Percentiles rank a stretch among this genome's conserved stretches.
Evolutionary conservation across 176 grass and related monocot genomes (phyloP).

Genomic region (Bolboschoenus planiculmis): DNA sequence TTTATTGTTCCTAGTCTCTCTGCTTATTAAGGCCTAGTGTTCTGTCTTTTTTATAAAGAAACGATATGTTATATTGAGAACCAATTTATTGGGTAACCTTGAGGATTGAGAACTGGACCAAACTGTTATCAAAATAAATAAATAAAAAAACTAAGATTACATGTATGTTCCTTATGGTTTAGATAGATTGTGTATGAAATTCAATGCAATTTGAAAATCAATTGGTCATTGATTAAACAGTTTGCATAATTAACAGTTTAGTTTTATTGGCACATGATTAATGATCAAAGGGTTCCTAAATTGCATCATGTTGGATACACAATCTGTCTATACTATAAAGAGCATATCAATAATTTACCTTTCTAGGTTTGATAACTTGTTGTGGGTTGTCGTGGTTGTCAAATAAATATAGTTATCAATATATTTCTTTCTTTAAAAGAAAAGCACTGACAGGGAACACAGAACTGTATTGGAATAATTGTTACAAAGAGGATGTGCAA

Average conservation of each 20-base stretch:
- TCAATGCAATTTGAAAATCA: neutral
- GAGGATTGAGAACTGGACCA: neutral
- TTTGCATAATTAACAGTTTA: neutral
- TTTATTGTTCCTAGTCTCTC: neutral
- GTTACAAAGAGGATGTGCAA: neutral
- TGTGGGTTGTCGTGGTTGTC: neutral
- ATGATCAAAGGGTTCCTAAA: neutral
- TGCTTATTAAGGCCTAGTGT: neutral
- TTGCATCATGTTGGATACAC: neutral
- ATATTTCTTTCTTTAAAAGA: neutral
- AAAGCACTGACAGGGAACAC: neutral
- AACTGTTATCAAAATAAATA: neutral
- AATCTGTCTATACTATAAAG: neutral
- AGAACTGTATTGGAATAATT: neutral
- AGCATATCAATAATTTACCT: neutral
- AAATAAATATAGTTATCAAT: neutral
- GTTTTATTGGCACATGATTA: neutral
- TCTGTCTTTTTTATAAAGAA: neutral
- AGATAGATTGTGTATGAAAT: neutral
- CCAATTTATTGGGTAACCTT: neutral
- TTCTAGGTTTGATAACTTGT: neutral
- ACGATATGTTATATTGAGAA: neutral
- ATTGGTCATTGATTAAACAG: neutral
- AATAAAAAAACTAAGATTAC: neutral
- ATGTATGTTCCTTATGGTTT: neutral